Base-by-base conservation (phyloP, 108 stramenopile genomes). In the Cylindrotheca closterium region DNA sequence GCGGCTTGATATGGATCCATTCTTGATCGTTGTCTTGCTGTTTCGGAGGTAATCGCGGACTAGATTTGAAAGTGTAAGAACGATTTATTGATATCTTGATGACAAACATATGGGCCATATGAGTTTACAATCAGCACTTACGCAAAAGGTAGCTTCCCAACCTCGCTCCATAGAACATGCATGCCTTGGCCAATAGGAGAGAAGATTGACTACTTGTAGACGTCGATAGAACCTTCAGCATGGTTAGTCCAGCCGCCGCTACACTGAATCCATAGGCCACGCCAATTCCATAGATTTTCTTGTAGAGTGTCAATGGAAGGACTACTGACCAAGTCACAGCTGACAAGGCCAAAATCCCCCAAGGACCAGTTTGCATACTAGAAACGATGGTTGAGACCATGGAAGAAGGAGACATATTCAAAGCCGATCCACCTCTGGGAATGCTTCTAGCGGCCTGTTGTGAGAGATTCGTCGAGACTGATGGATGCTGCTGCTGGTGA, bases 241-340 rank as follows among this genome's bases (percentile, higher is more conserved):
- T 25, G n/a, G 33, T 31, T 1, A 55, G 3, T 8, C 60, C 79
- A 54, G 71, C 66, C n/a, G 60, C 70, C 22, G 33, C 31, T 29
- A 80, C 60, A 47, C 59, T 51, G 15, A 60, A 45, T 7, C 79
- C 74, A 50, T 80, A 80, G n/a, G 63, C 79, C 21, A 80, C 70
- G 19, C 60, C 58, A 42, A 80, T 55, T 28, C 61, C 45, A 53
- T 75, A 80, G 25, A 48, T 51, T 30, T 75, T 68, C n/a, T 67
- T 59, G 28, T 74, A 70, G 17, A 74, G 26, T 8, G 79, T 75
- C 31, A 75, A 48, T 7, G 79, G 79, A 7, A 58, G 26, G 22
- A 75, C 51, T 17, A 72, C 70, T 8, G 66, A 32, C 2, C 51
- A 27, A 2, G 74, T 69, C 23, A 80, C 51, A 21, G 47, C 57